Evolutionary conservation across 23 red algal genomes (phyloP).

Genomic region (Cyanidiococcus yangmingshanensis): DNA sequence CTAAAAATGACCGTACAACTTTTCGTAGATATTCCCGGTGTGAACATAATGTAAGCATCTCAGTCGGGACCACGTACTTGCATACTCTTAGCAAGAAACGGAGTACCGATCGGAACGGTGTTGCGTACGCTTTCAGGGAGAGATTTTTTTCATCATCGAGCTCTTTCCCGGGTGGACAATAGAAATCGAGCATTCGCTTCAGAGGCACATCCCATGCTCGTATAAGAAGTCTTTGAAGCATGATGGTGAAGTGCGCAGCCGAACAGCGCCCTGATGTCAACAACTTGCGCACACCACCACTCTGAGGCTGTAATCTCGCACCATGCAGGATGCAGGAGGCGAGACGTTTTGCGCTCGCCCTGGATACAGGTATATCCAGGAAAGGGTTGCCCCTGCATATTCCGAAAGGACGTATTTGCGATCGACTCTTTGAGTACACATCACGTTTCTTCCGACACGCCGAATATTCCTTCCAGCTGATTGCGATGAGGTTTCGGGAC

Average conservation of each 20-base stretch:
- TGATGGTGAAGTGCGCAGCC: no score
- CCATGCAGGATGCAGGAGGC: no score
- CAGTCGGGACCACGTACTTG: neutral
- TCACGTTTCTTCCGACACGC: no score
- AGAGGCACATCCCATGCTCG: neutral
- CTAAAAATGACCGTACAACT: no score
- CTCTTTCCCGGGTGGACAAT: neutral
- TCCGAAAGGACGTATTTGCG: neutral
- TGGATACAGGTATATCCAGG: neutral
- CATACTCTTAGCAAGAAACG: neutral
- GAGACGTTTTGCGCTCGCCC: neutral
- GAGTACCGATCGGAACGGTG: neutral
- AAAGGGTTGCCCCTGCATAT: neutral
- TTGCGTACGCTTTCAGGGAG: neutral
- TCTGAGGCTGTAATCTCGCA: no score
- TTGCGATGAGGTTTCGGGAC: no score
- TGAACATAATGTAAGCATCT: neutral
- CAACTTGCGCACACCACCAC: no score
- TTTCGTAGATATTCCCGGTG: neutral
- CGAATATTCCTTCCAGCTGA: no score
- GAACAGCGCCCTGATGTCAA: no score
- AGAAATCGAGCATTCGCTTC: neutral
- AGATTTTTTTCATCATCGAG: neutral
- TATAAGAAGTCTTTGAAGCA: no score
- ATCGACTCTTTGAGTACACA: no score